Evolutionary conservation across 176 grass and related monocot species (phyloP), one percentile per base, ranked within the genome.

Genomic region (Rhynchospora tenuis): DNA sequence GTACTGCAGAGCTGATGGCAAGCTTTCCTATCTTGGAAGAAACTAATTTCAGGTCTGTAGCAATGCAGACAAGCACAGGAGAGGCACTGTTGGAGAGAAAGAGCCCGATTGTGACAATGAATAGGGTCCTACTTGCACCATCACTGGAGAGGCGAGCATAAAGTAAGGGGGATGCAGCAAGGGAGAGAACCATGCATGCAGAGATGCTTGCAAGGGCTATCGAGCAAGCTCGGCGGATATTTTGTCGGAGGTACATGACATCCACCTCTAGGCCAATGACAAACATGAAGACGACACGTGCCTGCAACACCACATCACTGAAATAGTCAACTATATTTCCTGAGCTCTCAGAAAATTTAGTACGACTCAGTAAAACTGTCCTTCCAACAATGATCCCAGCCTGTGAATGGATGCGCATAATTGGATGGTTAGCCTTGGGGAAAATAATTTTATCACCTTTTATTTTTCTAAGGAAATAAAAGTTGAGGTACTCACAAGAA

Each of bases 231-330:
- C 83, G 90, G 1, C 84, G 82, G 9, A 89, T 72, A 57, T 80
- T 85, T 69, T 60, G 90, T 12, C 83, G 81, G 1, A 95, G 72
- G 88, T 95, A 95, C 0, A 54, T 45, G 11, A 89, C 66, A 78
- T 95, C 93, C 75, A 96, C 63, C 89, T 93, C 93, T 2, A 93
- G 80, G 26, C 90, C 90, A 20, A 92, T 81, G 82, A 91, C 55
- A 73, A 93, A 96, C 90, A 96, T 89, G 93, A 92, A 90, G 45
- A 95, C 1, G 12, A 90, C 78, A 66, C 90, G 90, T 38, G 57
- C 64, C 43, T 61, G 66, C 83, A 66, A 76, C 58, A 85, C 85
- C 12, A 87, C 73, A 26, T 59, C 45, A 16, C 64, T 63, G 0
- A 92, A 29, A 22, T 80, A 87, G 19, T 61, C 47, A 8, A 64